These are phyloP conservation scores for Lanmaoa rubissima DNA, from an alignment of 768 basidiomycete species.

Conservation along the genomic window DNA sequence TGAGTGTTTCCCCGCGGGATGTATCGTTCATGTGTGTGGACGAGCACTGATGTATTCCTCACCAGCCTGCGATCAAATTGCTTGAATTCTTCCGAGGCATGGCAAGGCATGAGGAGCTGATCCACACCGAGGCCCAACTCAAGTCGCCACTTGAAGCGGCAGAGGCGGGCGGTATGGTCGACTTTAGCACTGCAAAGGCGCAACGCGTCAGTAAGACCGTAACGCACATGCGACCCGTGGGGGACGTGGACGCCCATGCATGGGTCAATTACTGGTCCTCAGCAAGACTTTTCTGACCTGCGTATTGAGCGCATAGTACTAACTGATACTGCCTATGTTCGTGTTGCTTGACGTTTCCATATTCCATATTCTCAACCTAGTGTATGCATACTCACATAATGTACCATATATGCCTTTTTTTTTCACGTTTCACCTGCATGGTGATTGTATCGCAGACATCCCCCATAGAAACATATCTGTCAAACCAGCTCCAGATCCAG, in stretches of 20 bases:
- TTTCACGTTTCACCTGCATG: neutral
- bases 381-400: neutral
- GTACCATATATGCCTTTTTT: neutral
- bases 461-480: neutral
- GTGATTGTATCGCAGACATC: neutral
- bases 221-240: constrained; percentile 11
- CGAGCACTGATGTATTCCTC: neutral
- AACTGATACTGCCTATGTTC: too few species aligned
- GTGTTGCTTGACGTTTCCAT: neutral
- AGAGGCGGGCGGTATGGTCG: constrained; percentile 4
- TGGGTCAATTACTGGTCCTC: constrained; percentile 25
- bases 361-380: neutral
- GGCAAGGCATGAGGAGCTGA: neutral
- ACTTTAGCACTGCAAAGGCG: constrained; percentile 11
- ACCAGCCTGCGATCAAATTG: constrained; percentile 34
- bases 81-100: constrained; percentile 28
- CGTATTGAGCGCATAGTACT: neutral
- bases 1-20: neutral
- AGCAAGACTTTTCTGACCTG: constrained; percentile 9
- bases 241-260: constrained; percentile 8
- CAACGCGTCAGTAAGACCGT: constrained; percentile 13
- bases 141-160: neutral
- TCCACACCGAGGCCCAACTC: neutral
- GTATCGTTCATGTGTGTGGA: too few species aligned
- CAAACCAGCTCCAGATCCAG: neutral